A percentile compares a stretch with the other conserved stretches of the same genome.
phyloP scores from a whole-genome alignment of 1,139 yeast genomes.

The Saccharomyces hybrid region DNA sequence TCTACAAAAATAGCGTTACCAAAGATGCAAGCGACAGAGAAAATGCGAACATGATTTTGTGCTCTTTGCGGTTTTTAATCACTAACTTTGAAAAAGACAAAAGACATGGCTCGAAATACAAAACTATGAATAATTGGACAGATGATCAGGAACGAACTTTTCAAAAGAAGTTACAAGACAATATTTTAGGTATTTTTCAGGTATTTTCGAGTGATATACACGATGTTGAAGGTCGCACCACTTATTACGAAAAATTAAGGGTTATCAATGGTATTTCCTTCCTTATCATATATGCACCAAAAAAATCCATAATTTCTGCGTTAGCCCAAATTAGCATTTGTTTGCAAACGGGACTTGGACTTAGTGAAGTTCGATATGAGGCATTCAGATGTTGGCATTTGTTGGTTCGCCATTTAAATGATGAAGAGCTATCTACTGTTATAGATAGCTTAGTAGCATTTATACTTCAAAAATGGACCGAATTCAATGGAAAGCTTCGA shows the following conservation, averaged over 20 bases:
- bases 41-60: constrained; percentile 25
- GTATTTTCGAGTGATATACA: constrained; percentile 73
- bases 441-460: constrained; percentile 50
- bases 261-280: constrained; percentile 71
- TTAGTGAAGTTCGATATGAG: constrained; percentile 49
- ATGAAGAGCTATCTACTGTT: constrained; percentile 47
- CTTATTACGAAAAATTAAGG: constrained; percentile 62
- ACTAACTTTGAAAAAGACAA: constrained; percentile 27
- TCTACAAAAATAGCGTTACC: constrained; percentile 22
- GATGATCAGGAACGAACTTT: constrained; percentile 24
- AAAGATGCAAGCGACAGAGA: constrained; percentile 12
- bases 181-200: constrained; percentile 72
- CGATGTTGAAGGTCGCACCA: constrained; percentile 61
- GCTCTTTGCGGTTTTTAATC: constrained; percentile 27
- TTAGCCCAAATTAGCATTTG: constrained; percentile 86
- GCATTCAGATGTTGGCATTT: constrained; percentile 64
- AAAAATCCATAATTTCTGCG: constrained; percentile 60
- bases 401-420: constrained; percentile 44
- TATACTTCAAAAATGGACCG: constrained; percentile 56
- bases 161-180: constrained; percentile 40
- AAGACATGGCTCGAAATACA: constrained; percentile 25
- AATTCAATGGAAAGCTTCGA: constrained; percentile 43
- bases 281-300: constrained; percentile 50
- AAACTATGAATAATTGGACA: constrained; percentile 23
- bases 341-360: constrained; percentile 71